Evolutionary conservation across 2,329 filamentous ascomycete species (phyloP).

Genomic region (Emmonsiellopsis sp.): DNA sequence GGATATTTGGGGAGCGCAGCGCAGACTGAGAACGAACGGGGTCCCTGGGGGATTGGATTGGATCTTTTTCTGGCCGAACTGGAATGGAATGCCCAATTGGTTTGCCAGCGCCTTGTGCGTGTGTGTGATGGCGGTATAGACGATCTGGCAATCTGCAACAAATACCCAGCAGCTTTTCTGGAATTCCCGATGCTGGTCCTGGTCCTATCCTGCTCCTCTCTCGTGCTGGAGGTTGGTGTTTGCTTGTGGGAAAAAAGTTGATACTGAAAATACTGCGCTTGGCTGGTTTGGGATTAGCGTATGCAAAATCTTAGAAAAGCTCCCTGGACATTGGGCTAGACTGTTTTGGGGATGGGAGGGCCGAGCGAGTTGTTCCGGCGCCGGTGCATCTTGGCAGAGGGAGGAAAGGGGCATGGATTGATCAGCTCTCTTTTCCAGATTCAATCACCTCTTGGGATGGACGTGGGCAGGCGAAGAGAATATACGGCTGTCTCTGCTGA

Average conservation of each 20-base stretch:
- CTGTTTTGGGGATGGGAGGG: not conserved
- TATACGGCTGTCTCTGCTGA: no score
- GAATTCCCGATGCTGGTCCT: no score
- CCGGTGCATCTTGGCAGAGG: not conserved
- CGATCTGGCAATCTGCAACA: no score
- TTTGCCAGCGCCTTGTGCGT: no score
- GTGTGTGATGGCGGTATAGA: no score
- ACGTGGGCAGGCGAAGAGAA: no score
- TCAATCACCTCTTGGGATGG: no score
- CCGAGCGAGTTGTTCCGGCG: not conserved
- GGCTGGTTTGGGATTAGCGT: not conserved
- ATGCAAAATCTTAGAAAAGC: not conserved
- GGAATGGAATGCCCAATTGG: no score
- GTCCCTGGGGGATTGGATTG: not conserved
- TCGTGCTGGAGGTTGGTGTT: not conserved
- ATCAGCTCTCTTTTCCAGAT: no score
- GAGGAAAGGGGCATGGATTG: no score
- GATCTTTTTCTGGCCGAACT: no score
- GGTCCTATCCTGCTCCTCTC: not conserved
- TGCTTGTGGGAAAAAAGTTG: constrained; percentile 5
- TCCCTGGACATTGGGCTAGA: not conserved
- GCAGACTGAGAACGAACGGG: not conserved
- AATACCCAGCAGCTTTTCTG: no score
- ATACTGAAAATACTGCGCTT: not conserved
- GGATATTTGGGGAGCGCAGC: not conserved